Base-by-base conservation (phyloP, 2,329 filamentous ascomycete genomes). In the Ascochyta lentis region DNA sequence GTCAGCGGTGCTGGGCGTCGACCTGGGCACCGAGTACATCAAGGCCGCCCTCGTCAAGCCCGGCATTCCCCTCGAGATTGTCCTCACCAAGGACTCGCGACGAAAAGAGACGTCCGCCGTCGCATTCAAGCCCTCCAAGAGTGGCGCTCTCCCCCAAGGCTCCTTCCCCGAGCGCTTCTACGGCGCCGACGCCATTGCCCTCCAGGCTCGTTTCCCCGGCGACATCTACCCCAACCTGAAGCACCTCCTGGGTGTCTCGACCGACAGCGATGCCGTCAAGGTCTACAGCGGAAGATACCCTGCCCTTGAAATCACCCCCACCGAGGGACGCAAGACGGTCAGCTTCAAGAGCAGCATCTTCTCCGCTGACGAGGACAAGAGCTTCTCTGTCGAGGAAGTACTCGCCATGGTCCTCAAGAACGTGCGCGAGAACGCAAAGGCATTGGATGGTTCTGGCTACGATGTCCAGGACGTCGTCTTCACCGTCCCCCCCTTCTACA, bases 161-260 rank as follows among this genome's bases (percentile, higher is more conserved):
- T 72, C 75, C 24, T 97, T 89, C 75, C 95, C 95, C 35, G 95
- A 99, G 78, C 85, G 95, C 69, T 85, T 89, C 55, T 99, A 98
- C 73, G 95, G 95, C 73, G 90, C 90, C 63, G 93, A 98, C 79
- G 94, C 95, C 59, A 83, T 96, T 69, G 91, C 94, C 58, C 83
- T 99, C 51, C 86, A 92, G 49, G 89, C 91, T 55, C 85, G 95
- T 65, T 97, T 96, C 76, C 93, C 95, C 31, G 87, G 89, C 76
- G 94, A 99, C 74, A 92, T 97, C 66, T 99, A 96, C 79, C 89
- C 91, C 50, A 98, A 98, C 76, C 80, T 99, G 67, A 99, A 98
- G 81, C 83, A 88, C 39, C 84, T 99, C 29, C 81, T 99, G n/a
- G 95, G 94, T 34, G 81, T 96, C 15, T 79, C 84, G 12, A 58